A percentile compares a stretch with the other conserved stretches of the same genome.
phyloP scores from a whole-genome alignment of 2,329 filamentous ascomycete species.

The Coniochaeta sp. region DNA sequence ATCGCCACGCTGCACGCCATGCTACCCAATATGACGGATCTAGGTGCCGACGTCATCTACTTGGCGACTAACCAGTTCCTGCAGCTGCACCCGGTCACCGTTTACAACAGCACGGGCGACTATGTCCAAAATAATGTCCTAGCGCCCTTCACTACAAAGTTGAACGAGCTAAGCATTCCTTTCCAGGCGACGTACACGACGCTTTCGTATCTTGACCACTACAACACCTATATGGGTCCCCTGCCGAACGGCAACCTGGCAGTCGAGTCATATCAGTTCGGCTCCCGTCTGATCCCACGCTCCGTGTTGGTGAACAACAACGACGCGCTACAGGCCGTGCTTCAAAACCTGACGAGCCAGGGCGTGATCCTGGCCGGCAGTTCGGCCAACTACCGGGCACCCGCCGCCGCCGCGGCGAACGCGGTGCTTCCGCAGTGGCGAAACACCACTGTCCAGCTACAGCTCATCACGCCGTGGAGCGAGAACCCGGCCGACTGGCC shows the following conservation, averaged over 20 bases:
- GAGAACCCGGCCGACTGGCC: constrained; percentile 13
- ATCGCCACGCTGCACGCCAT: constrained; percentile 16
- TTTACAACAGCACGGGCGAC: constrained; percentile 15
- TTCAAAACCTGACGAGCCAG: constrained; percentile 21
- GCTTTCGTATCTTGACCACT: constrained; percentile 24
- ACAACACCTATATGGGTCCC: constrained; percentile 27
- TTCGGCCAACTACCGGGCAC: constrained; percentile 19
- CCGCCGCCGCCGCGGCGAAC: constrained; percentile 22
- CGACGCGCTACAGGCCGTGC: constrained; percentile 19
- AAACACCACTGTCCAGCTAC: constrained; percentile 22
- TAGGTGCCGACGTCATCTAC: constrained; percentile 18
- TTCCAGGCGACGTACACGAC: constrained; percentile 16
- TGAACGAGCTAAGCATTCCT: constrained; percentile 18
- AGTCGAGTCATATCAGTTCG: constrained; percentile 25
- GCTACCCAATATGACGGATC: constrained; percentile 17
- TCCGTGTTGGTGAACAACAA: constrained; percentile 21
- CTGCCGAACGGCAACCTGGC: constrained; percentile 24
- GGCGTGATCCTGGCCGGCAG: constrained; percentile 23
- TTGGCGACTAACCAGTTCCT: constrained; percentile 12
- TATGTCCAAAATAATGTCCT: constrained; percentile 20
- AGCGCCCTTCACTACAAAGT: constrained; percentile 21
- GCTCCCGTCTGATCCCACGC: constrained; percentile 28
- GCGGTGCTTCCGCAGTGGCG: constrained; percentile 32
- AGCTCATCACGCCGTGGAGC: constrained; percentile 20
- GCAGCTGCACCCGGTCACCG: constrained; percentile 17